These are phyloP conservation scores for Chrysoporthe puriensis DNA, from an alignment of 2,329 filamentous ascomycete genomes.

Conservation along the genomic window DNA sequence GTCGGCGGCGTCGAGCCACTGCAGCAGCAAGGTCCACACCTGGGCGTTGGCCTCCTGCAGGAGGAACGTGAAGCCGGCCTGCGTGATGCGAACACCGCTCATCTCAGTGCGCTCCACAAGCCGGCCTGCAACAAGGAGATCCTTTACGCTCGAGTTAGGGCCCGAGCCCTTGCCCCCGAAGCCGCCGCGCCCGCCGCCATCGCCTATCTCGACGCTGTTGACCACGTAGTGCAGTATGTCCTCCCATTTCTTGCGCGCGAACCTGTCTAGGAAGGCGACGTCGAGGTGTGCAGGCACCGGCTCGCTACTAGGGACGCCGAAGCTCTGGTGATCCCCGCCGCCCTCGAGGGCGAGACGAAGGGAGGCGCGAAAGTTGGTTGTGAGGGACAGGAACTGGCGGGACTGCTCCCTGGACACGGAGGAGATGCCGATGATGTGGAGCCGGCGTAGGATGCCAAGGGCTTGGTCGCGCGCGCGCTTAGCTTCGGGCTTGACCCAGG, in stretches of 20 bases:
- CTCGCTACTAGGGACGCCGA: conserved; percentile 80
- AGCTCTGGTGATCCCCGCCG: conserved; percentile 82
- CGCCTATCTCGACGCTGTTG: conserved; percentile 59
- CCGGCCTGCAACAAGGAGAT: conserved; percentile 77
- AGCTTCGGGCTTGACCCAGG: conserved; percentile 75
- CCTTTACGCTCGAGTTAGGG: conserved; percentile 79
- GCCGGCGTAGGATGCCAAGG: conserved; percentile 75
- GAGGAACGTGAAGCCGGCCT: conserved; percentile 91
- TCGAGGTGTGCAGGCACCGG: conserved; percentile 67
- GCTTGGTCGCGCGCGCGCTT: conserved; percentile 80
- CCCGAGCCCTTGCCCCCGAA: conserved; percentile 47
- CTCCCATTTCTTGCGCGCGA: conserved; percentile 91
- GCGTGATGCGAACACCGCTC: conserved; percentile 73
- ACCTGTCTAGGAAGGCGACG: conserved; percentile 76
- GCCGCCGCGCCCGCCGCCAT: conserved; percentile 39
- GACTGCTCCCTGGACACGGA: conserved; percentile 63
- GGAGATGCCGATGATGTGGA: conserved; percentile 82
- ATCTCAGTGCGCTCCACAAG: conserved; percentile 67
- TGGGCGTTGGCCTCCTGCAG: conserved; percentile 95
- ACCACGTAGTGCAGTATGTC: conserved; percentile 96
- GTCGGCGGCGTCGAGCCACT: conserved; percentile 87
- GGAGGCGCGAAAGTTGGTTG: conserved; percentile 80
- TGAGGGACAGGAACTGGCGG: conserved; percentile 71
- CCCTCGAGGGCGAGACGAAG: conserved; percentile 87
- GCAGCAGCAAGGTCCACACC: conserved; percentile 91